A percentile compares a stretch with the other conserved stretches of the same genome.
These are phyloP conservation scores for Megacollybia marginata DNA, from an alignment of 768 basidiomycete species.

Conservation along the genomic window DNA sequence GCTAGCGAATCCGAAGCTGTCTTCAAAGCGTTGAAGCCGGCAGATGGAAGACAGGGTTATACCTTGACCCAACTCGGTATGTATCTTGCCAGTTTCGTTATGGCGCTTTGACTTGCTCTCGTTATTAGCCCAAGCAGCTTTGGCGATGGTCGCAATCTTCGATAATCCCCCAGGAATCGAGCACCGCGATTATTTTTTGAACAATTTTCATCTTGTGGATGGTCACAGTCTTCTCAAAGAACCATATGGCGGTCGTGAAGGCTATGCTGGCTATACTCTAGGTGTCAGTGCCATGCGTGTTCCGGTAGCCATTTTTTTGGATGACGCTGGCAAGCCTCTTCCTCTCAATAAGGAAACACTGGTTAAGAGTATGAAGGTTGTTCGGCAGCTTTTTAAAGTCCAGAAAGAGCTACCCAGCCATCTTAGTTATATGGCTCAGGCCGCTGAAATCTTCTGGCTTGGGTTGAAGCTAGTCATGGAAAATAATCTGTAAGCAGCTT, in stretches of 20 bases:
- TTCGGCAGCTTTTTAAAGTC: no score
- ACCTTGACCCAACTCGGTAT: no score
- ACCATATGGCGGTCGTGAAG: background rate
- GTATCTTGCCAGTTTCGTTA: no score
- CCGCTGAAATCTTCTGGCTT: no score
- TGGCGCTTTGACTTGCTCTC: no score
- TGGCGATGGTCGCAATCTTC: background rate
- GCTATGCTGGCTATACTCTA: background rate
- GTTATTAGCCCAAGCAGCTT: background rate
- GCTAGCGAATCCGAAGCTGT: no score
- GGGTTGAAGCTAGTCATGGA: no score
- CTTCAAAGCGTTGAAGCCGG: no score
- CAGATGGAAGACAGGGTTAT: no score
- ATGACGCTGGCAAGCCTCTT: background rate
- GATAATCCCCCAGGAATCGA: background rate
- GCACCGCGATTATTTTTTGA: background rate
- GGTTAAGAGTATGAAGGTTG: background rate
- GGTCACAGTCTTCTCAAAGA: background rate
- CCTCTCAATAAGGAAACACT: background rate
- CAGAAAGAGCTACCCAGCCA: no score
- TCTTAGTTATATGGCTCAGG: no score
- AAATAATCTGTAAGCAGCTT: no score
- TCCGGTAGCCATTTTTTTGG: background rate
- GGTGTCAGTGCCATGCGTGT: background rate
- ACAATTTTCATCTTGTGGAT: background rate